These are phyloP conservation scores for Phytophthora kernoviae DNA, from an alignment of 352 stramenopile genomes.

Conservation along the genomic window DNA sequence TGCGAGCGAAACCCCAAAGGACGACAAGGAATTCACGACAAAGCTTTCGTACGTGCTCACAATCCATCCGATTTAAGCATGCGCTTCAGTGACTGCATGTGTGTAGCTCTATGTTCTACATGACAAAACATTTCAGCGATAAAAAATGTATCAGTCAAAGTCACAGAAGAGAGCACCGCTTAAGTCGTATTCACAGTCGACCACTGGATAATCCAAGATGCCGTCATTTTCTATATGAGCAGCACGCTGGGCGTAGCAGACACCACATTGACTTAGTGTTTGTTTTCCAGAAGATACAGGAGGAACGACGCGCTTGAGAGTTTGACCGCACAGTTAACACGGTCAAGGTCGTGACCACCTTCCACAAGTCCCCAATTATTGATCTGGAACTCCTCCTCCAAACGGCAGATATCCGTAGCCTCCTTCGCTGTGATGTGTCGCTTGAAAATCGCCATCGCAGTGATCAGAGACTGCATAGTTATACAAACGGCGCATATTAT, in stretches of 20 bases:
- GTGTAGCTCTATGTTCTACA: not conserved
- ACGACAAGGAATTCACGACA: slow-evolving; percentile 56
- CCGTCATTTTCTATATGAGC: slow-evolving; percentile 7
- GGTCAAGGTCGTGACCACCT: slow-evolving; percentile 88
- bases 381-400: slow-evolving; percentile 92
- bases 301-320: slow-evolving; percentile 87
- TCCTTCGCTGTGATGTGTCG: slow-evolving; percentile 87
- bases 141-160: not conserved
- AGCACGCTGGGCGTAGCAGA: not conserved
- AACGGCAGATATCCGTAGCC: slow-evolving; percentile 80
- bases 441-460: slow-evolving; percentile 79
- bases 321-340: slow-evolving; percentile 85
- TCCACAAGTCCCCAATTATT: slow-evolving; percentile 88
- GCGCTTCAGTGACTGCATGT: no score
- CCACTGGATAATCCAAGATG: not conserved
- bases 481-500: slow-evolving; percentile 9
- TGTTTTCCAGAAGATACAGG: slow-evolving; percentile 82
- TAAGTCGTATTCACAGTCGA: slow-evolving; percentile 9
- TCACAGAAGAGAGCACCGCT: not conserved
- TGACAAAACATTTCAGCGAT: not conserved
- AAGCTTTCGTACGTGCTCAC: slow-evolving; percentile 35
- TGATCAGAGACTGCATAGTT: slow-evolving; percentile 72
- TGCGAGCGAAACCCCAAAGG: slow-evolving; percentile 40
- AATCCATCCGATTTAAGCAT: slow-evolving; percentile 4
- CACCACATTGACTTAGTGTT: slow-evolving; percentile 36